Evolutionary conservation across 2,329 filamentous ascomycete species (phyloP).

Genomic region (Monilinia vaccinii-corymbosi): DNA sequence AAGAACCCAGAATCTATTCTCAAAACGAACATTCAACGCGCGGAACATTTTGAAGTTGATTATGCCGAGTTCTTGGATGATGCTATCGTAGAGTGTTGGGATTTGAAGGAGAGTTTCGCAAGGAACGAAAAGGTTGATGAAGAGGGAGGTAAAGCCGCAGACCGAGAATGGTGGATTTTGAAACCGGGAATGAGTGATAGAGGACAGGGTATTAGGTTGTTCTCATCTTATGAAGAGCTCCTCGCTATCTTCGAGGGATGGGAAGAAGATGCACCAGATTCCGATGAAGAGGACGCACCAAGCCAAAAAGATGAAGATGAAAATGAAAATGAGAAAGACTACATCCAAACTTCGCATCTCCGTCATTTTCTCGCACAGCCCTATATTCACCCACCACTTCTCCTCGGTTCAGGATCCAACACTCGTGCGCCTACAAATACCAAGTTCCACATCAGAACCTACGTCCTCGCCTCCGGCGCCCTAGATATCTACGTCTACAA

Average conservation of each 20-base stretch:
- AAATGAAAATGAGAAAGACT: constrained; percentile 32
- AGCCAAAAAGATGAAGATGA: constrained; percentile 42
- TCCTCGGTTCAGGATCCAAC: constrained; percentile 37
- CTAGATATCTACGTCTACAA: constrained; percentile 79
- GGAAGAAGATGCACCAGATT: constrained; percentile 62
- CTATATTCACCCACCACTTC: constrained; percentile 82
- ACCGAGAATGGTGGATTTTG: constrained; percentile 89
- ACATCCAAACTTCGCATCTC: constrained; percentile 78
- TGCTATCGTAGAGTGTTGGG: constrained; percentile 80
- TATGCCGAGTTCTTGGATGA: constrained; percentile 97
- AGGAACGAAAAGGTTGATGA: constrained; percentile 56
- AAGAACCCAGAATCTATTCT: constrained; percentile 72
- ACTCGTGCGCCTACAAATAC: constrained; percentile 40
- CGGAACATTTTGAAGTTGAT: constrained; percentile 86
- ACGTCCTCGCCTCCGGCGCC: constrained; percentile 73
- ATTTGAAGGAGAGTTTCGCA: constrained; percentile 69
- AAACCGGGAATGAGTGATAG: constrained; percentile 97
- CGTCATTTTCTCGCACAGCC: constrained; percentile 94
- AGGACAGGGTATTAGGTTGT: constrained; percentile 85
- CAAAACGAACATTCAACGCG: constrained; percentile 60
- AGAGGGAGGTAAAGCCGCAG: constrained; percentile 32
- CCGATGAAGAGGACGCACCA: constrained; percentile 46
- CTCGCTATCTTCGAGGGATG: constrained; percentile 83
- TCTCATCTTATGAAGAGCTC: constrained; percentile 77
- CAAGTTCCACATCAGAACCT: constrained; percentile 93